Conservation (phyloP, 176 grass and related monocot species). For the Saccharum spontaneum region DNA sequence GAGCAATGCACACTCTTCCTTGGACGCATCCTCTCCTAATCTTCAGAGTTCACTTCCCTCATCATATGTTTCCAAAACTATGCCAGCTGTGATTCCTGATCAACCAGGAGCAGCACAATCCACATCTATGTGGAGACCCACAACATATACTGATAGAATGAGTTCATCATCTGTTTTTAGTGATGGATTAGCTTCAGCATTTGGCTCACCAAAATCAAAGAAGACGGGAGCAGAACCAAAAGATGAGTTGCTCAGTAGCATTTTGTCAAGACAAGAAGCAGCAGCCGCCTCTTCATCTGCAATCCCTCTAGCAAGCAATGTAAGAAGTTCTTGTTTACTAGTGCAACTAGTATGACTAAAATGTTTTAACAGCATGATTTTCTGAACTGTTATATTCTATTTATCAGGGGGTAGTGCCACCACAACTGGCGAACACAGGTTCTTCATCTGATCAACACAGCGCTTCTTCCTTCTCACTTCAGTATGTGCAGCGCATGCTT, state of each 20-base stretch:
- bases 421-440: slow-evolving; percentile 42
- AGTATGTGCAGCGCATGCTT: slow-evolving; percentile 88
- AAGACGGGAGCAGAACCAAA: slow-evolving; percentile 90
- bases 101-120: slow-evolving; percentile 45
- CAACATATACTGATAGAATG: slow-evolving; percentile 75
- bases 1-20: slow-evolving; percentile 54
- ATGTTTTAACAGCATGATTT: background rate
- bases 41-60: slow-evolving; percentile 47
- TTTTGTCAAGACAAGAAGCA: slow-evolving; percentile 69
- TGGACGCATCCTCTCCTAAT: slow-evolving; percentile 48
- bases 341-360: background rate
- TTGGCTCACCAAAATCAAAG: slow-evolving; percentile 87
- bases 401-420: slow-evolving; percentile 55
- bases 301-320: slow-evolving; percentile 57
- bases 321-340: slow-evolving; percentile 49
- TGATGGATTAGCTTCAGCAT: slow-evolving; percentile 75
- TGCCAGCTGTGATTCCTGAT: slow-evolving; percentile 42
- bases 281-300: slow-evolving; percentile 38
- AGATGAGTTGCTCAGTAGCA: slow-evolving; percentile 76
- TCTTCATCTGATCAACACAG: slow-evolving; percentile 58
- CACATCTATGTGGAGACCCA: slow-evolving; percentile 40
- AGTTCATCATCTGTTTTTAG: slow-evolving; percentile 78
- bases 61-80: slow-evolving; percentile 39
- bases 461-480: slow-evolving; percentile 91
- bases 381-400: slow-evolving; percentile 15